Evolutionary conservation across 805 yeast species (phyloP).

Genomic region (Candida ficus): DNA sequence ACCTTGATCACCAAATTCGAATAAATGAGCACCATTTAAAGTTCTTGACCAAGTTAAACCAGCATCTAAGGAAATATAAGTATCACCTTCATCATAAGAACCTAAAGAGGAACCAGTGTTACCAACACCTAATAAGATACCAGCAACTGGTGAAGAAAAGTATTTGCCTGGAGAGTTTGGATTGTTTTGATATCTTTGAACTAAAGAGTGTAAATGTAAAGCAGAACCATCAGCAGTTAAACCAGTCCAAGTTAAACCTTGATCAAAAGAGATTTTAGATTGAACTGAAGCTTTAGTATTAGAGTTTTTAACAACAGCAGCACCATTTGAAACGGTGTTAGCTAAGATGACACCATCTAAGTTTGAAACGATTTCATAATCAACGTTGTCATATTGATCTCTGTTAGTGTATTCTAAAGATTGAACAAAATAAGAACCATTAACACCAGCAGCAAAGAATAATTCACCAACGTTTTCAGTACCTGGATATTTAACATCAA

Average conservation of each 20-base stretch:
- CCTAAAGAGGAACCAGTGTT: conserved; percentile 26
- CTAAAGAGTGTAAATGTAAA: conserved; percentile 33
- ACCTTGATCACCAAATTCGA: conserved; percentile 74
- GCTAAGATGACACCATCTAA: conserved; percentile 63
- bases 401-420: conserved; percentile 38
- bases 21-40: conserved; percentile 45
- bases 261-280: conserved; percentile 33
- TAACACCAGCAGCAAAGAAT: conserved; percentile 35
- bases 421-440: conserved; percentile 46
- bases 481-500: conserved; percentile 28
- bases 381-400: conserved; percentile 25
- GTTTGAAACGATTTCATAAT: conserved; percentile 37
- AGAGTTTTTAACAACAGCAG: conserved; percentile 9
- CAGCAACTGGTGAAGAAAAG: conserved; percentile 39
- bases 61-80: conserved; percentile 71
- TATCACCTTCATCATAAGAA: conserved; percentile 30
- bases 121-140: conserved; percentile 40
- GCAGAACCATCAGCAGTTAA: conserved; percentile 27
- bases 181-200: conserved; percentile 23
- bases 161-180: conserved; percentile 25
- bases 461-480: conserved; percentile 25
- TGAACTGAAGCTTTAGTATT: conserved; percentile 7
- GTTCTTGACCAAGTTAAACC: conserved; percentile 67
- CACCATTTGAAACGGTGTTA: conserved; percentile 27
- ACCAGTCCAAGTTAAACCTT: conserved; percentile 31